Base-by-base conservation (phyloP, 2,329 filamentous ascomycete genomes). In the Dendrostoma leiphaemia region DNA sequence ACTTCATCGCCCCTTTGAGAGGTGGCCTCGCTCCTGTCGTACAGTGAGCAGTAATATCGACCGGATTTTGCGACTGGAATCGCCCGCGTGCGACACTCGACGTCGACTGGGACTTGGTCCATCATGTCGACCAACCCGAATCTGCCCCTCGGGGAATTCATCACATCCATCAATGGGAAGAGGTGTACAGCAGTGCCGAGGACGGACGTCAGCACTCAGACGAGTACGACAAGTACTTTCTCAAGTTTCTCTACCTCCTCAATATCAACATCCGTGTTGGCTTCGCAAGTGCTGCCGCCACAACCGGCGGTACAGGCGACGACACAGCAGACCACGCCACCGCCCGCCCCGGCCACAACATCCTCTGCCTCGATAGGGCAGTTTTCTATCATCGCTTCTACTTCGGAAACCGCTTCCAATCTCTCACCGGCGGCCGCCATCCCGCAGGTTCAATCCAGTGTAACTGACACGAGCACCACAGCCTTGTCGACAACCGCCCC, bases 151-250 rank as follows among this genome's bases (percentile, higher is more conserved):
- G 74, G 77, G 64, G 74, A 74, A 56, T 75, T 77, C 57, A 72
- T 79, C 54, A 82, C 78, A 51, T 75, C 67, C 46, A 70, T 81
- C 51, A 67, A 73, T 54, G 78, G 77, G 48, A 76, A 73, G 65
- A 73, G 74, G 66, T 82, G 81, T 70, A 83, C 80, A 62, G 79
- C 76, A 57, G 70, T 82, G 59, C 79, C 78, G 45, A 77, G 65
- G 61, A 59, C 53, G 23, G 57, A 56, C 35, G 56, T 60, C 44
- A 61, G 38, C 51, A 57, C 58, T 47, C 52, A 49, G 50, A 62
- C 53, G 54, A 59, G 53, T 61, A 58, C 59, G 59, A 56, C 57
- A 35, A 59, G 54, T 41, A 56, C 56, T 21, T 48, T 48, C 19
- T 48, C 54, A 21, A 48, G 38, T 38, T 34, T 47, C 43, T 44